Percentiles rank a stretch among this genome's conserved stretches.
Conservation (phyloP, 768 basidiomycete genomes). For the Trametes cinnabarina region DNA sequence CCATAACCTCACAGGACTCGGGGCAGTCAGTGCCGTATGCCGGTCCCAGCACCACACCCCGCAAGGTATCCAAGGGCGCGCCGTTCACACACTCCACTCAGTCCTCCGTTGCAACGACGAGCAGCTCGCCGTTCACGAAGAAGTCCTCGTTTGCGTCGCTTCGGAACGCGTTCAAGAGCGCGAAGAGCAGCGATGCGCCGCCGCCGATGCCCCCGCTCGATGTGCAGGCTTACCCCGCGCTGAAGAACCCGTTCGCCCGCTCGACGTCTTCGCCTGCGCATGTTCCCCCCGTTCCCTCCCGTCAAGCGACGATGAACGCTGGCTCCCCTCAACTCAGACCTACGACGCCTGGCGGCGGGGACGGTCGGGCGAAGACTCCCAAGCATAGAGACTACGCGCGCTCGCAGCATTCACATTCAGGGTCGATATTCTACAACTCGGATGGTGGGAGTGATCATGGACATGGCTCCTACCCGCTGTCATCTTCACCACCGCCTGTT, state of each 20-base stretch:
- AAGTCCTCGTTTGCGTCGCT: conserved; percentile 86
- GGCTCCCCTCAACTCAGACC: conserved; percentile 59
- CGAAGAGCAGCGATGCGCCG: conserved; percentile 51
- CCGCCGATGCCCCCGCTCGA: conserved; percentile 79
- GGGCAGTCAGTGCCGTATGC: conserved; percentile 49
- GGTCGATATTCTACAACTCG: conserved; percentile 68
- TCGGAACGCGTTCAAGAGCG: conserved; percentile 81
- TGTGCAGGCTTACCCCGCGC: conserved; percentile 61
- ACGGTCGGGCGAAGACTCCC: conserved; percentile 38
- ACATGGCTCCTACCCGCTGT: conserved; percentile 36
- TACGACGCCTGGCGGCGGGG: conserved; percentile 55
- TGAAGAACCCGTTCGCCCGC: conserved; percentile 82
- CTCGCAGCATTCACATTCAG: conserved; percentile 75
- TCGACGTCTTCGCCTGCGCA: conserved; percentile 73
- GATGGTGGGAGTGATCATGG: conserved; percentile 73
- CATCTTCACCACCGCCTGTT: conserved; percentile 71
- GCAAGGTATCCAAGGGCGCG: conserved; percentile 31
- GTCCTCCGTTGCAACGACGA: conserved; percentile 58
- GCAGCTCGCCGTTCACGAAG: conserved; percentile 60
- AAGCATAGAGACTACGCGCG: conserved; percentile 59
- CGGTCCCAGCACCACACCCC: conserved; percentile 29
- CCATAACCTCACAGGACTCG: conserved; percentile 76
- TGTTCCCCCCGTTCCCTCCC: conserved; percentile 37
- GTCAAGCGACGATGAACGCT: conserved; percentile 40
- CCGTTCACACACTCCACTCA: conserved; percentile 72